A percentile compares a stretch with the other conserved stretches of the same genome.
phyloP scores from a whole-genome alignment of 164 flowering plant genomes.

The Buxus sempervirens region DNA sequence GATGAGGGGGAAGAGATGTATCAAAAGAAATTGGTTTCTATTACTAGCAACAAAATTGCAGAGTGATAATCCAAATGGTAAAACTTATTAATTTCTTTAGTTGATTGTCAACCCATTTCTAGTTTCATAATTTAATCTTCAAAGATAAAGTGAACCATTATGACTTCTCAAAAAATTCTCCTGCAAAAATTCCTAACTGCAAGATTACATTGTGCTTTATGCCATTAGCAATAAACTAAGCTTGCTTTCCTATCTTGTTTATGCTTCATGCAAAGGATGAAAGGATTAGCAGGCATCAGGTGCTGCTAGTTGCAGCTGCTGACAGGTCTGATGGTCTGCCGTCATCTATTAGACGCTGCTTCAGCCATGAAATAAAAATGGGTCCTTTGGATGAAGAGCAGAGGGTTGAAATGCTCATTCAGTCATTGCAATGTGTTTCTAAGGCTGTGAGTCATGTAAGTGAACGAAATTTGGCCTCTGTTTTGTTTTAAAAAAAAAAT shows the following conservation, averaged over 20 bases:
- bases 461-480: neutral
- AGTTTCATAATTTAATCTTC: neutral
- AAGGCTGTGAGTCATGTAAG: constrained; percentile 51
- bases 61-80: neutral
- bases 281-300: constrained; percentile 32
- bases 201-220: neutral
- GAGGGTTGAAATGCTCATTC: constrained; percentile 67
- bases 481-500: neutral
- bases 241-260: constrained; percentile 6
- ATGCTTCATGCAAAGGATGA: constrained; percentile 37
- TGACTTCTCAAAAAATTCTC: neutral
- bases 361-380: constrained; percentile 86
- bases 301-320: constrained; percentile 76
- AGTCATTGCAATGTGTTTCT: constrained; percentile 47
- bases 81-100: too few species aligned
- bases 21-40: neutral
- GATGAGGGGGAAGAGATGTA: too few species aligned
- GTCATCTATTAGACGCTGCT: constrained; percentile 78
- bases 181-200: neutral
- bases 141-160: neutral
- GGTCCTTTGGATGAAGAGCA: constrained; percentile 77
- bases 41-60: neutral
- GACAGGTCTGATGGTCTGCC: constrained; percentile 79
- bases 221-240: neutral
- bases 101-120: neutral